phyloP scores from a whole-genome alignment of 176 grass and related monocot genomes.

The Paspalum vaginatum region DNA sequence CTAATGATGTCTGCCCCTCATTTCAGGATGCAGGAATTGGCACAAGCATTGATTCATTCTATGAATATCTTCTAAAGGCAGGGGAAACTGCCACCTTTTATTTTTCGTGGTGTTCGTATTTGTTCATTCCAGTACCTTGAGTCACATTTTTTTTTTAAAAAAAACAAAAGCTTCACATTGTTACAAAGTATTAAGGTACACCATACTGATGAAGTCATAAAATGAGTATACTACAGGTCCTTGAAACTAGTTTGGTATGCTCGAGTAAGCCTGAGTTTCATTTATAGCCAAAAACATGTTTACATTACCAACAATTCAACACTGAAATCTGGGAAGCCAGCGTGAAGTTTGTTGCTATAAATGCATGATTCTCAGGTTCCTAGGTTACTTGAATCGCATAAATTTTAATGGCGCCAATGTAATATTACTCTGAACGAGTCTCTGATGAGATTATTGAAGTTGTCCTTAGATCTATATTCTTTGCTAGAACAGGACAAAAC shows the following conservation, averaged over 20 bases:
- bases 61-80: conserved; percentile 98
- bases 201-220: background rate
- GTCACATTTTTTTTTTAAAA: background rate
- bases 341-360: background rate
- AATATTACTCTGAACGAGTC: background rate
- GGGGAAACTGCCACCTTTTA: conserved; percentile 19
- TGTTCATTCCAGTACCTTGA: conserved; percentile 17
- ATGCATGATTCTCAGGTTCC: background rate
- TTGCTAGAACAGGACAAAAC: conserved; percentile 31
- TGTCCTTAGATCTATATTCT: conserved; percentile 5
- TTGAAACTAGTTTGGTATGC: background rate
- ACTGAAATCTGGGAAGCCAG: background rate
- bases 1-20: background rate
- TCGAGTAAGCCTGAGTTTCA: background rate
- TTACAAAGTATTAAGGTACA: background rate
- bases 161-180: background rate
- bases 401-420: background rate
- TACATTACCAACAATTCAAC: background rate
- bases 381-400: background rate
- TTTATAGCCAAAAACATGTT: background rate
- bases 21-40: conserved; percentile 94
- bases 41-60: conserved; percentile 98
- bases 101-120: background rate
- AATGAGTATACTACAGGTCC: background rate
- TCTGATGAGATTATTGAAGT: conserved; percentile 9